Evolutionary conservation across 2,329 filamentous ascomycete genomes (phyloP).

Genomic region (Penicillium sp.): DNA sequence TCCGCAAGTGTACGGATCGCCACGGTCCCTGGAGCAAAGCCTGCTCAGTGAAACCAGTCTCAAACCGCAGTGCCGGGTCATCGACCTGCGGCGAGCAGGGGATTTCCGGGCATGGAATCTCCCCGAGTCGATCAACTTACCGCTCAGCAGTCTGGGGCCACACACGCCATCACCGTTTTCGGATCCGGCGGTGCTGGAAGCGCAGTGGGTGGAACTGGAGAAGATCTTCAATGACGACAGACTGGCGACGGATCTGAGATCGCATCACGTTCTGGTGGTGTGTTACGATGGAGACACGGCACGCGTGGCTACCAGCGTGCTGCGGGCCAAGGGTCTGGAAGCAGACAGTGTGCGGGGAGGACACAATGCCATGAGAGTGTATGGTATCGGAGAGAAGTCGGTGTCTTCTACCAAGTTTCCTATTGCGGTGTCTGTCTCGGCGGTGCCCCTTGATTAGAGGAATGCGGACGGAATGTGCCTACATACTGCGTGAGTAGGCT

Average conservation of each 20-base stretch:
- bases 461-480: slow-evolving; percentile 11
- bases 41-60: slow-evolving; percentile 22
- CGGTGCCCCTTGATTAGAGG: slow-evolving; percentile 16
- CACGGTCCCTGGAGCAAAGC: slow-evolving; percentile 18
- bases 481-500: slow-evolving; percentile 19
- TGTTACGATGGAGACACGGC: slow-evolving; percentile 55
- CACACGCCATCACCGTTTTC: slow-evolving; percentile 45
- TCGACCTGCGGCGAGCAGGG: slow-evolving; percentile 43
- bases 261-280: slow-evolving; percentile 43
- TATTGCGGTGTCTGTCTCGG: slow-evolving; percentile 14
- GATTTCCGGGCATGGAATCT: slow-evolving; percentile 46
- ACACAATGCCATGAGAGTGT: slow-evolving; percentile 24
- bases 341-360: slow-evolving; percentile 48
- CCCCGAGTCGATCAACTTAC: slow-evolving; percentile 44
- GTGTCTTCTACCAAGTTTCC: slow-evolving; percentile 6
- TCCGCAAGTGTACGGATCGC: slow-evolving; percentile 34
- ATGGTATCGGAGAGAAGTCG: slow-evolving; percentile 20
- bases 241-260: slow-evolving; percentile 20
- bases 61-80: slow-evolving; percentile 32
- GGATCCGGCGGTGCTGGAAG: slow-evolving; percentile 41
- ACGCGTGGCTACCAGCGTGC: slow-evolving; percentile 51
- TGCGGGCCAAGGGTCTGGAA: slow-evolving; percentile 48
- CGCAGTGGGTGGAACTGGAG: slow-evolving; percentile 48
- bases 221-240: slow-evolving; percentile 34
- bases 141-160: slow-evolving; percentile 36